Evolutionary conservation across 371 early-diverging fungal genomes (phyloP).

Genomic region (Mortierella sp.): DNA sequence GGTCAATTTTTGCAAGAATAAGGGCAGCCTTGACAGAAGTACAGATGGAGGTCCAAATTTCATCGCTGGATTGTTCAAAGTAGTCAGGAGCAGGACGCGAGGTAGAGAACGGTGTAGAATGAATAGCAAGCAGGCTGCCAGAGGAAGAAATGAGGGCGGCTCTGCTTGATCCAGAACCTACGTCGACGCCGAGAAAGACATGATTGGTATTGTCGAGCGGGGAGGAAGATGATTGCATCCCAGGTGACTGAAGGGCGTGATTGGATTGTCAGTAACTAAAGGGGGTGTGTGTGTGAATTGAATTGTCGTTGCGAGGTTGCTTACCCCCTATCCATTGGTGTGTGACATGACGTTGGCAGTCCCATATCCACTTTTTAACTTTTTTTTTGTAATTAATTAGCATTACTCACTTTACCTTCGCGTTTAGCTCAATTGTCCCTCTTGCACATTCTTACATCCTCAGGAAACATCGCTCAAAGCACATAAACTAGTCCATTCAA

Average conservation of each 20-base stretch:
- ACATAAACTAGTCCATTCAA: not conserved
- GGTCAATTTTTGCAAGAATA: slow-evolving; percentile 52
- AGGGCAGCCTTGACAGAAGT: slow-evolving; percentile 62
- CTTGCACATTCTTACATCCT: not conserved
- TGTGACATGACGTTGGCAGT: slow-evolving; percentile 12
- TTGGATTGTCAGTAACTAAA: not conserved
- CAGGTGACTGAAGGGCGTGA: slow-evolving; percentile 17
- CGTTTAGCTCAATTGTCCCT: not conserved
- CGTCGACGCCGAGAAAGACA: slow-evolving; percentile 77
- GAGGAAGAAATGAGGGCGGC: slow-evolving; percentile 69
- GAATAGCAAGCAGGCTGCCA: slow-evolving; percentile 67
- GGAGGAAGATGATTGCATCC: slow-evolving; percentile 3
- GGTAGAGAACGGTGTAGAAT: slow-evolving; percentile 58
- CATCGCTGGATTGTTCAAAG: slow-evolving; percentile 76
- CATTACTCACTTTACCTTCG: not conserved
- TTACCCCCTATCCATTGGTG: not conserved
- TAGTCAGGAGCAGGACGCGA: slow-evolving; percentile 67
- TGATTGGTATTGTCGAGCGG: not conserved
- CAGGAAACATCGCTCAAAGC: no score
- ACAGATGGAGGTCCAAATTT: slow-evolving; percentile 76
- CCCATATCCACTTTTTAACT: not conserved
- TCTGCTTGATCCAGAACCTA: slow-evolving; percentile 78
- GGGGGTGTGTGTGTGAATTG: not conserved
- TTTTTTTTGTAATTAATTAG: not conserved
- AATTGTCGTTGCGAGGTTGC: not conserved